phyloP scores from a whole-genome alignment of 1,139 yeast genomes.

The Blastobotrys indianensis region DNA sequence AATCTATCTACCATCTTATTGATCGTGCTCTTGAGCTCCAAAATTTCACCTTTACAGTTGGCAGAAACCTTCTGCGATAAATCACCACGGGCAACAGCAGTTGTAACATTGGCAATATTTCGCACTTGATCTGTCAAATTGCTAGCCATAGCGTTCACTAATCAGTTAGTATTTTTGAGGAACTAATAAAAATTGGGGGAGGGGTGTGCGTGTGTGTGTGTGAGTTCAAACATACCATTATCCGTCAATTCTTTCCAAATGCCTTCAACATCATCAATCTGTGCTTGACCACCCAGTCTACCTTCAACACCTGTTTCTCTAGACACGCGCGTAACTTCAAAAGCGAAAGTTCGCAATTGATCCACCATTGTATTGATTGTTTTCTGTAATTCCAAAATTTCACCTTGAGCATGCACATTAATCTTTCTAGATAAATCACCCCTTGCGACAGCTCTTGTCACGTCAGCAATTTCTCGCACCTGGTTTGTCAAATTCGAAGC shows the following conservation, averaged over 20 bases:
- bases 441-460: conserved; percentile 75
- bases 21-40: conserved; percentile 74
- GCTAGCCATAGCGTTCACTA: conserved; percentile 77
- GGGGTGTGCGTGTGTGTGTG: background rate
- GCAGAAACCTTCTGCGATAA: conserved; percentile 81
- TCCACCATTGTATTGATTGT: conserved; percentile 86
- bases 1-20: conserved; percentile 83
- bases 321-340: conserved; percentile 83
- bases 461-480: conserved; percentile 81
- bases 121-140: conserved; percentile 83
- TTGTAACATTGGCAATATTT: conserved; percentile 84
- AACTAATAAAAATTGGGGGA: conserved; percentile 3
- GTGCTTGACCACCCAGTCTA: conserved; percentile 81
- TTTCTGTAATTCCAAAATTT: conserved; percentile 68
- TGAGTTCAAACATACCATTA: conserved; percentile 42
- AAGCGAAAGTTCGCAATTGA: conserved; percentile 79
- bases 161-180: conserved; percentile 3
- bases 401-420: conserved; percentile 82
- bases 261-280: conserved; percentile 77
- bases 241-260: conserved; percentile 87
- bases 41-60: conserved; percentile 81
- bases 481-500: conserved; percentile 81
- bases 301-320: conserved; percentile 89
- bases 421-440: conserved; percentile 74
- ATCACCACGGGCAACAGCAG: conserved; percentile 91